A percentile compares a stretch with the other conserved stretches of the same genome.
These are phyloP conservation scores for Cytospora leucostoma DNA, from an alignment of 2,329 filamentous ascomycete genomes.

Conservation along the genomic window DNA sequence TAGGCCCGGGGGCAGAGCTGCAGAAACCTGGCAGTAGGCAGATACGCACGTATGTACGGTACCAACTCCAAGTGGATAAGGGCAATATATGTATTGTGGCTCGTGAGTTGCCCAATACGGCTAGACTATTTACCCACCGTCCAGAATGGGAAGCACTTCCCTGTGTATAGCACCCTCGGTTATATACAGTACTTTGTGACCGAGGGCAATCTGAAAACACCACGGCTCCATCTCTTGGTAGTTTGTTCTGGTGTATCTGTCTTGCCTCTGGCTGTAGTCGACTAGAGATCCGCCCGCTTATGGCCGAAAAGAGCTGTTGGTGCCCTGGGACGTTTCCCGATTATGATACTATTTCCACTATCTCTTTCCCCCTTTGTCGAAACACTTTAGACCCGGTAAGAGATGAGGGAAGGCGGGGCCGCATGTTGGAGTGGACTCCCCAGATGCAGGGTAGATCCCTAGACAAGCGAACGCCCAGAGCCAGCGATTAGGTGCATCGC, in stretches of 20 bases:
- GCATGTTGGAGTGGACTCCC: constrained; percentile 17
- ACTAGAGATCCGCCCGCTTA: constrained; percentile 1
- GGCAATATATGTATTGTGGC: constrained; percentile 14
- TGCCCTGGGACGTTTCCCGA: constrained; percentile 18
- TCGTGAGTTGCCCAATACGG: constrained; percentile 16
- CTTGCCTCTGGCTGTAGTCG: background rate
- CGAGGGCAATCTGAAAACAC: background rate
- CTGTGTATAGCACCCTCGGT: background rate
- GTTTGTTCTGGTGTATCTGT: background rate
- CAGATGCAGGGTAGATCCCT: constrained; percentile 26
- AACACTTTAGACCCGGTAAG: constrained; percentile 10
- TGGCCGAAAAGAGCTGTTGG: background rate
- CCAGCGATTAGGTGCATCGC: constrained; percentile 11
- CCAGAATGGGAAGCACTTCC: constrained; percentile 12
- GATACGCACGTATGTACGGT: background rate
- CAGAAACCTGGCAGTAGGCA: background rate
- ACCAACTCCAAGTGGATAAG: constrained; percentile 8
- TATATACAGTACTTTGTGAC: background rate
- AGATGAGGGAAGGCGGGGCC: constrained; percentile 25
- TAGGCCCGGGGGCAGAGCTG: background rate
- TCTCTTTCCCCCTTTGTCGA: constrained; percentile 18
- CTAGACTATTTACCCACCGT: constrained; percentile 13
- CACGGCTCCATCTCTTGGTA: background rate
- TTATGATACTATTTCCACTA: constrained; percentile 17
- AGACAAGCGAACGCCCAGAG: constrained; percentile 18